Evolutionary conservation across 2,329 filamentous ascomycete genomes (phyloP), one percentile per base, ranked within the genome.

Genomic region (Fusarium phyllophilum): DNA sequence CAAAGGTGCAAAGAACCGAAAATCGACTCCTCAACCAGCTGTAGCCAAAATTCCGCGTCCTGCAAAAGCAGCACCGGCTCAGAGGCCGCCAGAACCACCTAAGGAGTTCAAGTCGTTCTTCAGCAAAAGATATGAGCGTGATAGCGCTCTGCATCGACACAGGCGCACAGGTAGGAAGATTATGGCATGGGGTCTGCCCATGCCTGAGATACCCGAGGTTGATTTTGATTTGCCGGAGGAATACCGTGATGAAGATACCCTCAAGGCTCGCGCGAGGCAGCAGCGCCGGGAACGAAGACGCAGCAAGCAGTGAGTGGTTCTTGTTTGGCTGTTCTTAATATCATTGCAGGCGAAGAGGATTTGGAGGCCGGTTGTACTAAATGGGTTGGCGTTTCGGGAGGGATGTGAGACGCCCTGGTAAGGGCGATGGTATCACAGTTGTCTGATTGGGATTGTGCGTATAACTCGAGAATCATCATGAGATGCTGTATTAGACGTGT

Each of bases 71-170:
- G 62, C 76, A 52, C 67, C 75, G 55, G 62, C 74, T 42, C 74
- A 80, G 15, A 79, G 81, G 39, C 79, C 84, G 41, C 82, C 83
- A 24, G 78, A 82, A 34, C 83, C 84, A 17, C 82, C 82, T 5
- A 89, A 87, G 66, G 92, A 93, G 42, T 95, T 98, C 79, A 92
- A 86, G n/a, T 97, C 94, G 0, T 98, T 98, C 84, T 98, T 95
- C 80, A 82, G 88, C 24, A 95, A 96, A 83, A 90, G 89, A 31
- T 91, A 97, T 78, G 88, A 96, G 69, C 92, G 96, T 33, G 93
- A 95, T 29, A 90, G 91, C 12, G 94, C 95, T 15, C 83, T 97
- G n/a, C 92, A 90, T 70, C 91, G 90, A 75, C 87, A 90, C 55
- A 88, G 94, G 39, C 90, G 93, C 59, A 89, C 91, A 56, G 90